These are phyloP conservation scores for Rhizopogon sp. DNA, from an alignment of 768 basidiomycete genomes.

Conservation along the genomic window DNA sequence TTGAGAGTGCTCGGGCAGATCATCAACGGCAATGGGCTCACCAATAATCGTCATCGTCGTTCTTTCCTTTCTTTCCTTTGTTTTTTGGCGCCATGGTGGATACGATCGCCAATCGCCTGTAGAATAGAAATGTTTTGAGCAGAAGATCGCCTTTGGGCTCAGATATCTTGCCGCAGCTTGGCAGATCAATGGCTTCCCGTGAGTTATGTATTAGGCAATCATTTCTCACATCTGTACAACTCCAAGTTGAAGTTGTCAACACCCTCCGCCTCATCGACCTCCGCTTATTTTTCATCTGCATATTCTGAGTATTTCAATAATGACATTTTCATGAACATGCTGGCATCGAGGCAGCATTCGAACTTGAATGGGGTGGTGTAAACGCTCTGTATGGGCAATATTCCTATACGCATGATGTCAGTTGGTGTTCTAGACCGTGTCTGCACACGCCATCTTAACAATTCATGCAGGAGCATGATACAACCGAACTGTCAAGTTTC, in stretches of 20 bases:
- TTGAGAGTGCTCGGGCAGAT: slow-evolving; percentile 9
- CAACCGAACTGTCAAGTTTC: slow-evolving; percentile 21
- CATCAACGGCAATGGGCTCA: slow-evolving; percentile 27
- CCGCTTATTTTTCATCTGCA: too few species aligned
- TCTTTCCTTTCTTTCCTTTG: slow-evolving; percentile 88
- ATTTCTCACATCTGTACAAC: neutral
- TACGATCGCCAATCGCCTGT: neutral
- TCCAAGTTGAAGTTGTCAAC: too few species aligned
- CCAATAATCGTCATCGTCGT: slow-evolving; percentile 79
- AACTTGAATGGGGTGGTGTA: too few species aligned
- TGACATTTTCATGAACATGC: too few species aligned
- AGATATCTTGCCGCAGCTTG: neutral
- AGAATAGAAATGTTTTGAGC: neutral
- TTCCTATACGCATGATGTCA: slow-evolving; percentile 15
- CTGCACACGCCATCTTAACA: slow-evolving; percentile 26
- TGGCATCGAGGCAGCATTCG: too few species aligned
- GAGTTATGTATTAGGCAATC: neutral
- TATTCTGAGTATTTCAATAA: too few species aligned
- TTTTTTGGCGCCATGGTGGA: slow-evolving; percentile 47
- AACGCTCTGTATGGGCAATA: slow-evolving; percentile 25
- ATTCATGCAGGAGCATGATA: slow-evolving; percentile 28
- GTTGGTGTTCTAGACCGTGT: slow-evolving; percentile 13
- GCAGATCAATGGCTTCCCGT: too few species aligned
- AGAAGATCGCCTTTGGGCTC: neutral
- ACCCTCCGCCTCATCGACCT: too few species aligned